phyloP scores from a whole-genome alignment of 192 early-diverging fungal genomes.

The Entomortierella chlamydospora region DNA sequence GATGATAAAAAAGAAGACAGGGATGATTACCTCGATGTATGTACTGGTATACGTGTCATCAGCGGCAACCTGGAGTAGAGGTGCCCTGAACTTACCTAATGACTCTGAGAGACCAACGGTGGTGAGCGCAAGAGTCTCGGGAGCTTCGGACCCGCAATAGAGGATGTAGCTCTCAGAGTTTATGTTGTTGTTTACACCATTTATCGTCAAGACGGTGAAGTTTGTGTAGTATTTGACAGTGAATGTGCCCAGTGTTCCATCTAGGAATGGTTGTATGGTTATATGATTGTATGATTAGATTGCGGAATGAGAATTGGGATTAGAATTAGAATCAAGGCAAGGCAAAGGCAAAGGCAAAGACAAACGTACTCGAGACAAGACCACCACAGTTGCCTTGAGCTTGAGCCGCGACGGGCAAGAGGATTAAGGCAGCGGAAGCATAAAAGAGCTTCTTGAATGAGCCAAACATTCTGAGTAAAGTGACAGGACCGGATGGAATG shows the following conservation, averaged over 20 bases:
- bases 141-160: slow-evolving; percentile 38
- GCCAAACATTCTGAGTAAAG: slow-evolving; percentile 5
- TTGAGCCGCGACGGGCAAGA: neutral
- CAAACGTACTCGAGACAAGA: neutral
- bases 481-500: neutral
- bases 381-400: neutral
- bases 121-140: slow-evolving; percentile 13
- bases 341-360: neutral
- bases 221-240: slow-evolving; percentile 33
- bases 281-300: neutral
- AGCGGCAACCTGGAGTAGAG: slow-evolving; percentile 39
- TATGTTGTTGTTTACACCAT: slow-evolving; percentile 5
- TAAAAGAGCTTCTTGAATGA: neutral
- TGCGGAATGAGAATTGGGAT: neutral
- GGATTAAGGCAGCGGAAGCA: neutral
- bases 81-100: slow-evolving; percentile 35
- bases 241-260: slow-evolving; percentile 28
- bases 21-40: slow-evolving; percentile 58
- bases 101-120: slow-evolving; percentile 15
- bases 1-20: neutral
- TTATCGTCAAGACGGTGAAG: slow-evolving; percentile 48
- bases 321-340: neutral
- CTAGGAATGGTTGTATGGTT: slow-evolving; percentile 2
- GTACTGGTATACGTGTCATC: slow-evolving; percentile 48
- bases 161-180: slow-evolving; percentile 56